These are phyloP conservation scores for Aspergillus nomiae DNA, from an alignment of 2,329 filamentous ascomycete species.

Conservation along the genomic window DNA sequence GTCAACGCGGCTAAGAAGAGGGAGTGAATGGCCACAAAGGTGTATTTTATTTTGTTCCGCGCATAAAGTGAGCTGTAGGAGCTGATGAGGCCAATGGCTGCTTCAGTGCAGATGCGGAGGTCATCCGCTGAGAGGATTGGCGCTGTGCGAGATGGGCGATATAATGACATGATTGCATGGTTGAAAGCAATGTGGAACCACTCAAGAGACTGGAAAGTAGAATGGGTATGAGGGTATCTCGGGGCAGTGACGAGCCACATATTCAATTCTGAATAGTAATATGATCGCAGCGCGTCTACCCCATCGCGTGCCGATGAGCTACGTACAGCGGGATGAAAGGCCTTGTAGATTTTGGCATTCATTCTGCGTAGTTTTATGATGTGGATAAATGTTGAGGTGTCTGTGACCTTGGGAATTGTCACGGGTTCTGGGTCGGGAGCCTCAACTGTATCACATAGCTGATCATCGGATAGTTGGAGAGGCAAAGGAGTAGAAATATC, in stretches of 20 bases:
- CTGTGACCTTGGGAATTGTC: constrained; percentile 8
- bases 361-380: constrained; percentile 28
- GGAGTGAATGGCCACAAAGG: constrained; percentile 28
- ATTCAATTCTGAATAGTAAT: constrained; percentile 17
- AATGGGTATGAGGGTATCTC: constrained; percentile 22
- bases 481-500: constrained; percentile 27
- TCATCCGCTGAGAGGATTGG: constrained; percentile 15
- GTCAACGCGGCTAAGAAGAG: constrained; percentile 33
- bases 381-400: constrained; percentile 29
- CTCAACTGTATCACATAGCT: constrained; percentile 9
- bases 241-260: constrained; percentile 27
- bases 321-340: constrained; percentile 19
- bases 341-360: constrained; percentile 24
- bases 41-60: constrained; percentile 30
- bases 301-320: background rate
- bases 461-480: constrained; percentile 17
- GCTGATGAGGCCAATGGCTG: constrained; percentile 15
- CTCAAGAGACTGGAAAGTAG: constrained; percentile 28
- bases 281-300: constrained; percentile 4
- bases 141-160: constrained; percentile 23
- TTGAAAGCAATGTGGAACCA: constrained; percentile 33
- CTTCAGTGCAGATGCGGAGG: constrained; percentile 13
- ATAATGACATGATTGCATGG: constrained; percentile 14
- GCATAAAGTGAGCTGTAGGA: constrained; percentile 25
- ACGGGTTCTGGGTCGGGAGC: background rate